A percentile compares a stretch with the other conserved stretches of the same genome.
These are phyloP conservation scores for Aspergillus quadricinctus DNA, from an alignment of 2,329 filamentous ascomycete genomes.

Conservation along the genomic window DNA sequence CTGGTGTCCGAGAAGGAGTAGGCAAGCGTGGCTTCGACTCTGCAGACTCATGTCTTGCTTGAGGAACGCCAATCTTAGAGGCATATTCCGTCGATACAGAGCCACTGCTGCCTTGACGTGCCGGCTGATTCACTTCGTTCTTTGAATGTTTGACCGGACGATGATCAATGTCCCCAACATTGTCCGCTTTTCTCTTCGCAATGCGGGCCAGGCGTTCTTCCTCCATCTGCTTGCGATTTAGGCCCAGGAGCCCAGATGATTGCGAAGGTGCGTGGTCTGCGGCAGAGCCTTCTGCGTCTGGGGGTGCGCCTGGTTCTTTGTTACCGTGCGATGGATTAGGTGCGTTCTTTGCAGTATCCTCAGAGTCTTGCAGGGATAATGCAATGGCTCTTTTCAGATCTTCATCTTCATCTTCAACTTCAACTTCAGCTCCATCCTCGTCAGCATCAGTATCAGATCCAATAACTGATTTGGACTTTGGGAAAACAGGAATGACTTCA, in stretches of 20 bases:
- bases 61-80: neutral
- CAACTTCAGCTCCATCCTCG: conserved; percentile 12
- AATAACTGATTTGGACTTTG: conserved; percentile 25
- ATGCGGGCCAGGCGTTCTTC: conserved; percentile 70
- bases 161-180: conserved; percentile 25
- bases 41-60: neutral
- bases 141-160: conserved; percentile 22
- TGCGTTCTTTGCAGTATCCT: conserved; percentile 7
- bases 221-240: conserved; percentile 83
- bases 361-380: conserved; percentile 27
- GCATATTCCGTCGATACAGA: neutral
- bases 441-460: conserved; percentile 21
- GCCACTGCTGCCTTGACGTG: conserved; percentile 2
- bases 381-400: conserved; percentile 34
- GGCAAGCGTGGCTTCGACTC: neutral
- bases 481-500: conserved; percentile 20
- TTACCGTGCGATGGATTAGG: neutral
- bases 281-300: neutral
- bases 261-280: neutral
- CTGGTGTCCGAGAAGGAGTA: conserved; percentile 16
- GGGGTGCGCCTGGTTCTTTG: neutral
- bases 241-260: conserved; percentile 42
- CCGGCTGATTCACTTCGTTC: conserved; percentile 5
- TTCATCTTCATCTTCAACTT: conserved; percentile 25
- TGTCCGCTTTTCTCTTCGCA: conserved; percentile 53